Evolutionary conservation across 2,329 filamentous ascomycete genomes (phyloP).

Genomic region (Stachybotrys elegans): DNA sequence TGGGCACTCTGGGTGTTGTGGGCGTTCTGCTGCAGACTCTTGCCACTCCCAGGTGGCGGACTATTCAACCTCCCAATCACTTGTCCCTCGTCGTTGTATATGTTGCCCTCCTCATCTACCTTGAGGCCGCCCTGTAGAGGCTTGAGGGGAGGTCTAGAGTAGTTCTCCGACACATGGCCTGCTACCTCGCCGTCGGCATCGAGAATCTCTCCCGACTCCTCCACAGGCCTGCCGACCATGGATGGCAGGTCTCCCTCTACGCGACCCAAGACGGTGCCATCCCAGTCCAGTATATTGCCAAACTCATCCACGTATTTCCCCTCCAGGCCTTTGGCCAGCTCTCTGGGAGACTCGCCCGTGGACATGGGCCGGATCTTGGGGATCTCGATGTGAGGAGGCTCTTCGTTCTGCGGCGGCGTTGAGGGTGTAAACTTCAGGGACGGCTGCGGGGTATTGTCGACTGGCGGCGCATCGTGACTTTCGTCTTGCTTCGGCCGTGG

Average conservation of each 20-base stretch:
- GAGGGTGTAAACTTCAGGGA: not conserved
- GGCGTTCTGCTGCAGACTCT: too few species aligned
- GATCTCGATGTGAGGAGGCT: conserved; percentile 27
- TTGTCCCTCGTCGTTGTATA: conserved; percentile 51
- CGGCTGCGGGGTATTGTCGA: not conserved
- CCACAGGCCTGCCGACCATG: conserved; percentile 46
- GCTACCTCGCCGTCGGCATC: conserved; percentile 75
- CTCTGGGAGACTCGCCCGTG: conserved; percentile 23
- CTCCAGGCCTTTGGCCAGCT: conserved; percentile 35
- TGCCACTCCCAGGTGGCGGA: conserved; percentile 15
- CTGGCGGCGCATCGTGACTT: not conserved
- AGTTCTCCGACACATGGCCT: conserved; percentile 63
- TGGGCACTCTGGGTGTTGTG: conserved; percentile 2
- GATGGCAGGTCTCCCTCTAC: conserved; percentile 50
- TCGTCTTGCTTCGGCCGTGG: too few species aligned
- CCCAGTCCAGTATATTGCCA: conserved; percentile 46
- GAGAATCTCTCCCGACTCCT: conserved; percentile 48
- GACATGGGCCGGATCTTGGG: conserved; percentile 36
- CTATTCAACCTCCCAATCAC: conserved; percentile 58
- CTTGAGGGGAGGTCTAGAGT: conserved; percentile 47
- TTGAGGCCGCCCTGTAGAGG: conserved; percentile 47
- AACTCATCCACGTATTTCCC: conserved; percentile 48
- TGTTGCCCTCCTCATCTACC: conserved; percentile 53
- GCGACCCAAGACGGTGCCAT: conserved; percentile 46
- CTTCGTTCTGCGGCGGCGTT: conserved; percentile 7